Evolutionary conservation across 768 basidiomycete species (phyloP).

Genomic region (Tricholoma sp.): DNA sequence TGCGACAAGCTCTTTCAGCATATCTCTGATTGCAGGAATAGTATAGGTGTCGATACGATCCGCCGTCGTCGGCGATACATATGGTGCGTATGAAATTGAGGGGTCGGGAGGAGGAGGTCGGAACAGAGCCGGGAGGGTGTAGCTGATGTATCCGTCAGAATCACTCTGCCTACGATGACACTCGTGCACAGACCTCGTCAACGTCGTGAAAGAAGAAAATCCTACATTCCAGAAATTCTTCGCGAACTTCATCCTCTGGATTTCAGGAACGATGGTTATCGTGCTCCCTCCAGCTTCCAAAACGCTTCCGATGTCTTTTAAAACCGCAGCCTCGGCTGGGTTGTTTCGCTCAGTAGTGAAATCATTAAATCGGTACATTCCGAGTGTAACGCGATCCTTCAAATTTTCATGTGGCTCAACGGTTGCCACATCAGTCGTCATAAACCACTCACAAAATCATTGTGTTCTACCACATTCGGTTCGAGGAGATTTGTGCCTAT

Average conservation of each 20-base stretch:
- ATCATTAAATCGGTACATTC: conserved; percentile 48
- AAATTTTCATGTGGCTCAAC: background rate
- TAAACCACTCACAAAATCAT: conserved; percentile 38
- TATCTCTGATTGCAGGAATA: conserved; percentile 41
- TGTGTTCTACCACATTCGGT: conserved; percentile 47
- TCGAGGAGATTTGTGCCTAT: conserved; percentile 45
- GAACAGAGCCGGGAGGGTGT: conserved; percentile 48
- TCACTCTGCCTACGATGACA: background rate
- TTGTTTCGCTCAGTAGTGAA: conserved; percentile 37
- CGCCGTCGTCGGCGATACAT: conserved; percentile 35
- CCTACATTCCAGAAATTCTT: conserved; percentile 66
- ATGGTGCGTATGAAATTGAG: conserved; percentile 32
- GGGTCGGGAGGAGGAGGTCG: conserved; percentile 37
- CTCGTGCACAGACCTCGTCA: conserved; percentile 32
- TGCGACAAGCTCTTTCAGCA: conserved; percentile 39
- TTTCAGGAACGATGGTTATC: conserved; percentile 45
- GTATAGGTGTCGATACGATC: conserved; percentile 36
- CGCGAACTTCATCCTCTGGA: conserved; percentile 55
- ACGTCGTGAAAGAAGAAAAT: conserved; percentile 47
- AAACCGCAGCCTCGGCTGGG: conserved; percentile 32
- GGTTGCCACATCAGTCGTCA: background rate
- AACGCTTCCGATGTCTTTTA: conserved; percentile 41
- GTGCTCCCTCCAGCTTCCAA: conserved; percentile 45
- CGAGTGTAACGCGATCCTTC: conserved; percentile 48
- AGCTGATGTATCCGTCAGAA: conserved; percentile 15